Base-by-base conservation (phyloP, 2,329 filamentous ascomycete species). In the Cordyceps fumosorosea region DNA sequence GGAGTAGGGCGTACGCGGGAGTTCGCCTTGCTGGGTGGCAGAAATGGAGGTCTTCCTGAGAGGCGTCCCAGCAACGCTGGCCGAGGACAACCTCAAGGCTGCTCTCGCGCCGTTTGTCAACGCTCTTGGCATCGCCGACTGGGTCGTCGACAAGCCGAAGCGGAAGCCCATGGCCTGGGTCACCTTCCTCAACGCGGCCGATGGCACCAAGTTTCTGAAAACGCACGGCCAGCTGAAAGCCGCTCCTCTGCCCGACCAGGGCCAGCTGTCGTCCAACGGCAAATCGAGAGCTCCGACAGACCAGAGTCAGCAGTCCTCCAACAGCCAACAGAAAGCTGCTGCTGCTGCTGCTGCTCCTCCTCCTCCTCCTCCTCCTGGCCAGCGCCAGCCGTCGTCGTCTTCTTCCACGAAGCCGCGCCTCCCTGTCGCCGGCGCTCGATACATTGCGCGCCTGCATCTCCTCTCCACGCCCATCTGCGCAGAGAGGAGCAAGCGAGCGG, bases 1-100 rank as follows among this genome's bases (percentile, higher is more conserved):
- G 8, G 29, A 6, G 5, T 4, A 29, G 29, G 29, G 29, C 29
- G 29, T 29, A 29, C 29, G 29, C 29, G 8, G 29, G 5, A 29
- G 29, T 29, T 29, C 5, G 29, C 29, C 29, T 29, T 29, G 29
- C 29, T 29, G 29, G 29, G 29, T 7, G 29, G 29, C 3, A 4
- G 29, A 29, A 29, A 83, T 84, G 77, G 80, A 84, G 63, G 75
- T 80, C 14, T 77, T 77, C 42, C 66, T 84, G 40, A 64, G 58
- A 16, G 75, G 77, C 11, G 71, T 84, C 12, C 80, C 81, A 1
- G 22, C 52, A 6, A 69, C 75, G 22, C 65, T 83, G 32, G 70
- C 74, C 8, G 73, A 78, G 2, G 66, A 74, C 0, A 66, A 65
- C 6, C 69, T 84, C 11, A 68, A 66, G 18, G 66, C 58, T 0